A percentile compares a stretch with the other conserved stretches of the same genome.
phyloP scores from a whole-genome alignment of 2,329 filamentous ascomycete species.

The Fusarium papillatum region DNA sequence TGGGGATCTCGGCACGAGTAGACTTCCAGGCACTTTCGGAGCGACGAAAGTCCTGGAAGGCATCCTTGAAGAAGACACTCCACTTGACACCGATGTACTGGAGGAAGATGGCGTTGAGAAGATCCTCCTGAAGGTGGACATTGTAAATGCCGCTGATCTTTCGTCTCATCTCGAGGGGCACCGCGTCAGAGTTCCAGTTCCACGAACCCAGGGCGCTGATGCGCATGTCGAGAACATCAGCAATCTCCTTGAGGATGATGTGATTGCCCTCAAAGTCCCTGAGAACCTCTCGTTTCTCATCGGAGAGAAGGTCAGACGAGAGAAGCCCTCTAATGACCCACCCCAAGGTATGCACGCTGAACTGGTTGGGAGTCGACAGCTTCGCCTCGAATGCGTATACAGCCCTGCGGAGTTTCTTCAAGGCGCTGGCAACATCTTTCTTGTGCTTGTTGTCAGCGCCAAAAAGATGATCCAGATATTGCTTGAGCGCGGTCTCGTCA shows the following conservation, averaged over 20 bases:
- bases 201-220: conserved; percentile 58
- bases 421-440: conserved; percentile 38
- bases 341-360: conserved; percentile 50
- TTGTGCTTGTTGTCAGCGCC: conserved; percentile 39
- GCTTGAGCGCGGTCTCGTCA: conserved; percentile 52
- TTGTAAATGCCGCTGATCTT: conserved; percentile 63
- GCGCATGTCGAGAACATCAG: conserved; percentile 67
- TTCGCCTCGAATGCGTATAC: conserved; percentile 49
- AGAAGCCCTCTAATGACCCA: conserved; percentile 59
- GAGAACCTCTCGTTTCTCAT: conserved; percentile 57
- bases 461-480: conserved; percentile 59
- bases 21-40: conserved; percentile 52
- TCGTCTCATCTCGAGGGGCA: conserved; percentile 59
- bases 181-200: conserved; percentile 57
- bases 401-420: conserved; percentile 42
- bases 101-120: conserved; percentile 64
- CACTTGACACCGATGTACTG: conserved; percentile 63
- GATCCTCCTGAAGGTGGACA: conserved; percentile 66
- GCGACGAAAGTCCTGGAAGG: conserved; percentile 49
- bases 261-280: conserved; percentile 57
- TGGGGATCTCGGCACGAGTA: conserved; percentile 46
- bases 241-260: conserved; percentile 61
- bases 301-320: conserved; percentile 57
- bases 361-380: conserved; percentile 49
- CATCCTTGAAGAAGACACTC: conserved; percentile 58